Base-by-base conservation (phyloP, 2,329 filamentous ascomycete genomes). In the Sarocladium strictum region DNA sequence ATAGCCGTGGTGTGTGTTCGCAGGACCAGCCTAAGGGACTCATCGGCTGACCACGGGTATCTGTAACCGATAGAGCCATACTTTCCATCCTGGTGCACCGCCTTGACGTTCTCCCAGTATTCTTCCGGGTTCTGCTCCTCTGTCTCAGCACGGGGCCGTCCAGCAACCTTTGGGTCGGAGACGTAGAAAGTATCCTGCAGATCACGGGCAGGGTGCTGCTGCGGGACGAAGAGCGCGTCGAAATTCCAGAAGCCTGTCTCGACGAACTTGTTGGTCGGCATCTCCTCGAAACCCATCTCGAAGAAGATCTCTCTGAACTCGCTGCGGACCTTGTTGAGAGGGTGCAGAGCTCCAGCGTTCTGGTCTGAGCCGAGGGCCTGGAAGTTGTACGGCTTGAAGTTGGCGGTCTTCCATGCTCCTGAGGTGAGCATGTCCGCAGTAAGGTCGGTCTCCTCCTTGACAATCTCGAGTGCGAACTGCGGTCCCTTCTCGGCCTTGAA, bases 221-320 rank as follows among this genome's bases (percentile, higher is more conserved):
- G 94, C 27, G 93, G 93, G 53, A 97, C 93, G 71, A 93, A 97
- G 59, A 99, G 89, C 23, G 92, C 85, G 67, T 97, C 93, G 71
- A 97, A 97, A 74, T 97, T 97, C 66, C 94, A 99, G 85, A 97
- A 97, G 47, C 93, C 92, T 12, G 92, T 93, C 75, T 99, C 94
- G 59, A 97, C 92, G 69, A 86, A 97, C 69, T 89, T 84, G 73
- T 88, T 87, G 51, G 93, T 97, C 14, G 92, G 89, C 94, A 99
- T 97, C 77, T 99, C 94, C 65, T 93, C 86, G 76, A 97, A 99
- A 53, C 93, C 94, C 86, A 96, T 96, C 69, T 96, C 91, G 74
- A 99, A 97, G 84, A 99, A 99, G 68, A 99, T 97, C 67, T 94
- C 89, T 56, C 94, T 81, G 81, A 99, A 96, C 74, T 97, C 94